These are phyloP conservation scores for Jimgerdemannia flammicorona DNA, from an alignment of 192 early-diverging fungal species.

Conservation along the genomic window DNA sequence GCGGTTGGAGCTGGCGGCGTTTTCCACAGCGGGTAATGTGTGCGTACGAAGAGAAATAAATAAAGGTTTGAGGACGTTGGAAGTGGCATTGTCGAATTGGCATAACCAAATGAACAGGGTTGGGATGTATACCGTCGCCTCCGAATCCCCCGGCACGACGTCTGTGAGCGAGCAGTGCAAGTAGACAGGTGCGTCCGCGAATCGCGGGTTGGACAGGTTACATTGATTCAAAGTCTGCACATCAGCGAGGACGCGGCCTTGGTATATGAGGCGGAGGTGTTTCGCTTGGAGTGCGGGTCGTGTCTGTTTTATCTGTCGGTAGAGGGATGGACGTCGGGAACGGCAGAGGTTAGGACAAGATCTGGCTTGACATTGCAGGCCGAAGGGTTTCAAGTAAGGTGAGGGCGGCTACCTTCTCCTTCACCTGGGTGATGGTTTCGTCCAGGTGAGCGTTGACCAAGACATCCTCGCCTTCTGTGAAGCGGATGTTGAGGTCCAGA, in stretches of 20 bases:
- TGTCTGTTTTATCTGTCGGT: constrained; percentile 28
- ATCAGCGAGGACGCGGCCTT: constrained; percentile 41
- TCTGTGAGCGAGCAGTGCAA: constrained; percentile 52
- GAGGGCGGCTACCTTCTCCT: constrained; percentile 34
- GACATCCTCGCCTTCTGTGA: constrained; percentile 37
- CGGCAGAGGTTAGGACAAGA: background rate
- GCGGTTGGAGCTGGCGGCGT: constrained; percentile 15
- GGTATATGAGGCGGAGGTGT: constrained; percentile 47
- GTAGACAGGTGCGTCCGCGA: constrained; percentile 36
- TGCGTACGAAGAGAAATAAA: background rate
- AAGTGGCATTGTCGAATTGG: background rate
- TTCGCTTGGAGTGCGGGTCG: constrained; percentile 28
- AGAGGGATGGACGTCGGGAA: background rate
- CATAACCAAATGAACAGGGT: background rate
- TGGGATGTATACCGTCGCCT: constrained; percentile 10
- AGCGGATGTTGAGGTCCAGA: constrained; percentile 34
- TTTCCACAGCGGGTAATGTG: background rate
- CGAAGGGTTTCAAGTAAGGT: background rate
- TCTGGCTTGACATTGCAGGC: background rate
- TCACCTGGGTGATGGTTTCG: constrained; percentile 36
- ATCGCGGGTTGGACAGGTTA: constrained; percentile 11
- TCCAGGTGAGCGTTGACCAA: constrained; percentile 16
- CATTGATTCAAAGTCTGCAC: constrained; percentile 28
- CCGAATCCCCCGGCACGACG: constrained; percentile 24
- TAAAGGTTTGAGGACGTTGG: constrained; percentile 1